phyloP scores from a whole-genome alignment of 108 stramenopile species.

The Poteriospumella lacustris region DNA sequence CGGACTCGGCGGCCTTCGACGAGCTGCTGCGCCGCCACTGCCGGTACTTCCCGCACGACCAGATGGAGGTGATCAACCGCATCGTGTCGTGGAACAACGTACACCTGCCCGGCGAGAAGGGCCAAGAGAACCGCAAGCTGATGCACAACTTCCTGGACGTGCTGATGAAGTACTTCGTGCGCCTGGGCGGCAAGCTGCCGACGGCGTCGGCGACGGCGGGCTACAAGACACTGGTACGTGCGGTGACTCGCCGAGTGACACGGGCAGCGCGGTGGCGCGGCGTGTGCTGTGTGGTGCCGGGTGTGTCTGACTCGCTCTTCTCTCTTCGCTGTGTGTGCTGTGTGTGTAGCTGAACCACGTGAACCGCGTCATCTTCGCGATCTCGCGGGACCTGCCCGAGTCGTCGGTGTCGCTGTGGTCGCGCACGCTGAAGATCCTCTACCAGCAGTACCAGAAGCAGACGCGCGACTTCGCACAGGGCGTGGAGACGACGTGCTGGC shows the following conservation, averaged over 20 bases:
- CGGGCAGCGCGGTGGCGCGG: no score
- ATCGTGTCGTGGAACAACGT: conserved; percentile 73
- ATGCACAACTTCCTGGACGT: conserved; percentile 93
- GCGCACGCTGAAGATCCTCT: neutral
- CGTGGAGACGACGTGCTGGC: conserved; percentile 52
- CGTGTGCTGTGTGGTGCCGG: no score
- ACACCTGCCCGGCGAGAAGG: conserved; percentile 44
- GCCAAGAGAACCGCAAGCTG: conserved; percentile 61
- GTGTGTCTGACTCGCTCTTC: no score
- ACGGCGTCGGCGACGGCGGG: no score
- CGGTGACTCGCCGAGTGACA: no score
- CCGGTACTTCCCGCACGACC: conserved; percentile 63
- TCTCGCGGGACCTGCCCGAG: conserved; percentile 27
- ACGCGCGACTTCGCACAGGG: neutral
- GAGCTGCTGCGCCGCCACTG: conserved; percentile 63
- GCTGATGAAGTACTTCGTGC: conserved; percentile 69
- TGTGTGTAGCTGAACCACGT: no score
- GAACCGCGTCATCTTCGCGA: no score
- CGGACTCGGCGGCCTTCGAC: conserved; percentile 64
- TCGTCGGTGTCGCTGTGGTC: conserved; percentile 65
- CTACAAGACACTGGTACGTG: no score
- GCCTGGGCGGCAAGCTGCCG: conserved; percentile 35
- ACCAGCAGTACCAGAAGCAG: neutral
- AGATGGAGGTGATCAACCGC: conserved; percentile 67
- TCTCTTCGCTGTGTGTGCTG: no score